Base-by-base conservation (phyloP, 169 alveolate genomes). In the Babesia ovata region DNA sequence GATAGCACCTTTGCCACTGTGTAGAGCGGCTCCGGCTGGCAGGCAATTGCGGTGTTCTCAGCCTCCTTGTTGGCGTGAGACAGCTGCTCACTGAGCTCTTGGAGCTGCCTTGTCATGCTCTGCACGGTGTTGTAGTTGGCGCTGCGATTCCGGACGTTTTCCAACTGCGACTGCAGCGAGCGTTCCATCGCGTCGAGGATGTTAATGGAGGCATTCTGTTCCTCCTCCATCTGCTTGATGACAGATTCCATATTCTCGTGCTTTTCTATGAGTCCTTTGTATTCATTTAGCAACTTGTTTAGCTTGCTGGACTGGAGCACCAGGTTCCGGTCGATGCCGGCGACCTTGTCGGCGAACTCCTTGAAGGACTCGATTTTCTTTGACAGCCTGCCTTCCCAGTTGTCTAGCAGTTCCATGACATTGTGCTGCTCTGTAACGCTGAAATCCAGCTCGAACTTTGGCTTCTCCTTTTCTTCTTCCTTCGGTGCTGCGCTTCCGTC, bases 11-110 rank as follows among this genome's bases (percentile, higher is more conserved):
- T 82, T 24, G 89, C 89, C 16, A 82, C 77, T 6, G 84, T 82
- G 75, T 59, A 71, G 3, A 82, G 53, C 29, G 89, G 89, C 63
- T 82, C 89, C 57, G 89, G 89, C 62, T 82, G 89, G 65, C 85
- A 82, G 16, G 50, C 81, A 19, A 54, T 57, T 0, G 85, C 84
- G 19, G 79, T 67, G 28, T 71, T 58, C n/a, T 82, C 89, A 22
- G 85, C 85, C 45, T 48, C 85, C 62, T 82, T 73, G 33, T 61
- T 62, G 16, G 89, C 78, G 21, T 62, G 49, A 11, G 84, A 59
- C 39, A 82, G 59, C 44, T 82, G 89, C 24, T 71, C 89, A 10
- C 58, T 21, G 33, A 82, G 74, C 29, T 82, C 85, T 75, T 73
- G 89, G 16, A 82, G 81, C 61, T 82, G 72, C 75, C 65, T 82